Conservation (phyloP, 208 protist species). For the Acanthamoeba culbertsoni region DNA sequence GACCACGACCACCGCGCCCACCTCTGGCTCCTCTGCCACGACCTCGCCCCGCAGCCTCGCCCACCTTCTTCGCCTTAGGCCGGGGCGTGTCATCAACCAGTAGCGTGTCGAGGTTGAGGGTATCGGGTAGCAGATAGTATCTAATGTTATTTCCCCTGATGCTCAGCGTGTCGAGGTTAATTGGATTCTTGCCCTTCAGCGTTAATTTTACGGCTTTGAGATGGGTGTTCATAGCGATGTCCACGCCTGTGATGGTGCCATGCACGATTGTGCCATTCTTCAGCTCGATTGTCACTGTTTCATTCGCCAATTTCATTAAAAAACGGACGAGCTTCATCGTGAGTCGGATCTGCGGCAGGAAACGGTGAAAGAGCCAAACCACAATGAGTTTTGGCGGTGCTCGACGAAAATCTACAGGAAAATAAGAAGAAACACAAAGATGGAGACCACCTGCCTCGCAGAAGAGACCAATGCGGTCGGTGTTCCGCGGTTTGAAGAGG, state of each 20-base stretch:
- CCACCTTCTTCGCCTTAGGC: conserved; percentile 25
- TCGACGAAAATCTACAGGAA: not conserved
- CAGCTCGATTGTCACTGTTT: conserved; percentile 97
- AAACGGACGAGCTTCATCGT: conserved; percentile 91
- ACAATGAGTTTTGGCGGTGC: not conserved
- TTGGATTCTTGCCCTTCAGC: conserved; percentile 93
- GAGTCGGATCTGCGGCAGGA: not conserved
- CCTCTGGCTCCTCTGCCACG: not conserved
- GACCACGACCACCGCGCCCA: not conserved
- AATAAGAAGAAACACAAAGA: not conserved
- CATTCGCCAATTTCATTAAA: conserved; percentile 96
- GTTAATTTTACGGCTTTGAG: conserved; percentile 97
- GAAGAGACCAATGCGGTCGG: not conserved
- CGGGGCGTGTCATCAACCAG: conserved; percentile 69
- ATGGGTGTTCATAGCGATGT: conserved; percentile 97
- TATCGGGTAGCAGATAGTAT: conserved; percentile 97
- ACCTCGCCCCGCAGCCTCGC: not conserved
- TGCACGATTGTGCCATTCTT: conserved; percentile 98
- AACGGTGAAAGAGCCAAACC: not conserved
- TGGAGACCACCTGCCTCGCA: not conserved
- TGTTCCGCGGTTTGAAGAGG: not conserved
- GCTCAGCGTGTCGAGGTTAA: conserved; percentile 94
- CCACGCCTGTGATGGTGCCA: conserved; percentile 89
- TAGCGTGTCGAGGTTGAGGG: conserved; percentile 94
- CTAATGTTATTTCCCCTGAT: conserved; percentile 97